These are phyloP conservation scores for Piromyces finnis DNA, from an alignment of 192 early-diverging fungal genomes.

Conservation along the genomic window DNA sequence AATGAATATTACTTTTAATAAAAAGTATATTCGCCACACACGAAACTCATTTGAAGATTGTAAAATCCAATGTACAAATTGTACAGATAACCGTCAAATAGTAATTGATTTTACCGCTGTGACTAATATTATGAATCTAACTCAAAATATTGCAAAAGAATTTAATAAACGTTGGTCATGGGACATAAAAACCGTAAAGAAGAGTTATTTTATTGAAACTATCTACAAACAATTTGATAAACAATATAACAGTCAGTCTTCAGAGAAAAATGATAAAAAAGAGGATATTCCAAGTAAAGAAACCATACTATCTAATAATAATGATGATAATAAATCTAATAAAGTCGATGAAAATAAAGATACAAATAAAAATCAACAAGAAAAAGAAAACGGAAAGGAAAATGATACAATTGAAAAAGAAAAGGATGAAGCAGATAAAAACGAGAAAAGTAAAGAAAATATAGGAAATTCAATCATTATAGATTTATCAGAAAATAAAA, in stretches of 20 bases:
- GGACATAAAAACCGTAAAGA: neutral
- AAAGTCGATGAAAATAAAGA: neutral
- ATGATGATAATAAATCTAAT: neutral
- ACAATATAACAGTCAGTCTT: neutral
- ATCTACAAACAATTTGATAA: neutral
- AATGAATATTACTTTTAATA: neutral
- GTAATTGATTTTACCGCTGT: neutral
- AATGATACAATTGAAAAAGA: too few relatives aligned
- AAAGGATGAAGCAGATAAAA: too few relatives aligned
- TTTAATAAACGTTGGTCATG: neutral
- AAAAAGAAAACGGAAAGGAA: neutral
- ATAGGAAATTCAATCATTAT: too few relatives aligned
- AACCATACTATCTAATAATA: too few relatives aligned
- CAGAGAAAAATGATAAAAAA: neutral
- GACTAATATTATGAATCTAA: neutral
- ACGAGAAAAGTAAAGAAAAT: too few relatives aligned
- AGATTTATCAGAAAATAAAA: too few relatives aligned
- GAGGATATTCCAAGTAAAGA: too few relatives aligned
- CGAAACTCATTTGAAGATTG: neutral
- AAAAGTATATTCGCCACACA: neutral
- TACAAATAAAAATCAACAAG: neutral
- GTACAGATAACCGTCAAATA: neutral
- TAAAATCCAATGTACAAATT: neutral
- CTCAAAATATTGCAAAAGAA: neutral
- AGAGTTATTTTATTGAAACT: neutral